Evolutionary conservation across 139 green algal genomes (phyloP), one percentile per base, ranked within the genome.

Genomic region (Spirogloea muscicola): DNA sequence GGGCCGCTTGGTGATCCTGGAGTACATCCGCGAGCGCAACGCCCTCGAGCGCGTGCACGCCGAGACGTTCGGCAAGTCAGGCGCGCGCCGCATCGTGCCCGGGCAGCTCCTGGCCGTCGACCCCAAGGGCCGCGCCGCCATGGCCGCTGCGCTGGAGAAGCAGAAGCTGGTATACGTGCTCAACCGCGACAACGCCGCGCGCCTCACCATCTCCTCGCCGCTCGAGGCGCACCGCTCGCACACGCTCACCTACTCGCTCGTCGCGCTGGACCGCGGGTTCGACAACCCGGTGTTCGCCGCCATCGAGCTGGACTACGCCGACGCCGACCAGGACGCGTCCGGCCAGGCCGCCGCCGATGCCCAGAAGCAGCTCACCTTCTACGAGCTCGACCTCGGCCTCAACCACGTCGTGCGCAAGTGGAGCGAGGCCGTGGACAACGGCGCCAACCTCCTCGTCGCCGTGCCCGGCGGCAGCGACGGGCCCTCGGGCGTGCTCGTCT

Each of bases 81-180:
- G 94, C 1, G 95, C 89, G 81, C 79, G 94, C 10, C 82, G 95
- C 37, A 95, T 97, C 66, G 91, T 98, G 31, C 94, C 95, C 0
- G 95, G 95, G 2, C 76, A 83, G 58, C 95, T 89, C 74, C 34
- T 98, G 10, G 91, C 90, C 1, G 77, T 80, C 6, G 95, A 99
- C 76, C 94, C 95, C 27, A 96, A 96, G 66, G 95, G 95, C 4
- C 84, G 95, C 16, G 95, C 95, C 10, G 90, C 87, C 82, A 93
- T 98, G 87, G 88, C 98, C 43, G 93, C 74, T 1, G 92, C 92
- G 0, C 52, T 93, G 5, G 95, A 99, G 81, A 98, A 97, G 88
- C 87, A 96, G 84, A 98, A 98, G 85, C 88, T 98, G 42, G 94
- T 98, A 43, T 99, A 99, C 79, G 91, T 98, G 25, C 84, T 99